A percentile compares a stretch with the other conserved stretches of the same genome.
These are phyloP conservation scores for Scheffersomyces spartinae DNA, from an alignment of 805 yeast species.

Conservation along the genomic window DNA sequence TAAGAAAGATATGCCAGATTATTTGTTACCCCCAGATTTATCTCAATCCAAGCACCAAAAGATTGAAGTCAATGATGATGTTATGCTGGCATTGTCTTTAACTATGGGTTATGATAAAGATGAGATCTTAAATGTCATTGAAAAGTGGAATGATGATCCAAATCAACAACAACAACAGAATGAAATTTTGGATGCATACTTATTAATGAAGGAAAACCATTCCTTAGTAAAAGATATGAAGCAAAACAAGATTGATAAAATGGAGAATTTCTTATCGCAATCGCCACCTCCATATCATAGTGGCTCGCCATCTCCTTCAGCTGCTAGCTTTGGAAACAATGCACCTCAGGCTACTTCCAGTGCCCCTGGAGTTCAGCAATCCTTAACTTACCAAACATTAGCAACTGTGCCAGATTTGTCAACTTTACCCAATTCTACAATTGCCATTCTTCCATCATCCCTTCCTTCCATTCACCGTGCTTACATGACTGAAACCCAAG, in stretches of 20 bases:
- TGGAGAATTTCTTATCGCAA: conserved; percentile 48
- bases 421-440: conserved; percentile 61
- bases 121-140: conserved; percentile 66
- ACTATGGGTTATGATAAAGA: conserved; percentile 87
- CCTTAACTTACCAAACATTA: conserved; percentile 35
- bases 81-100: conserved; percentile 58
- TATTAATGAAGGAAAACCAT: conserved; percentile 70
- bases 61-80: conserved; percentile 57
- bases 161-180: conserved; percentile 30
- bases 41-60: conserved; percentile 23
- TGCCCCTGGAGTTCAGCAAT: conserved; percentile 34
- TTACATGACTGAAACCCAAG: conserved; percentile 56
- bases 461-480: conserved; percentile 92
- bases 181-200: conserved; percentile 80
- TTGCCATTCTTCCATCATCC: conserved; percentile 88
- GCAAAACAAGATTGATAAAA: conserved; percentile 34
- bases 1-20: conserved; percentile 66
- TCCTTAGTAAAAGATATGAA: conserved; percentile 57
- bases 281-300: conserved; percentile 44
- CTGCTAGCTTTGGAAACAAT: conserved; percentile 6
- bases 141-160: conserved; percentile 32
- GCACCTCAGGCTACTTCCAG: conserved; percentile 12
- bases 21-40: conserved; percentile 52
- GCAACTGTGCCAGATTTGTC: conserved; percentile 36
- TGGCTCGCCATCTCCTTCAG: conserved; percentile 6